A percentile compares a stretch with the other conserved stretches of the same genome.
Evolutionary conservation across 805 yeast species (phyloP).

Genomic region (Teunomyces aglyptinius): DNA sequence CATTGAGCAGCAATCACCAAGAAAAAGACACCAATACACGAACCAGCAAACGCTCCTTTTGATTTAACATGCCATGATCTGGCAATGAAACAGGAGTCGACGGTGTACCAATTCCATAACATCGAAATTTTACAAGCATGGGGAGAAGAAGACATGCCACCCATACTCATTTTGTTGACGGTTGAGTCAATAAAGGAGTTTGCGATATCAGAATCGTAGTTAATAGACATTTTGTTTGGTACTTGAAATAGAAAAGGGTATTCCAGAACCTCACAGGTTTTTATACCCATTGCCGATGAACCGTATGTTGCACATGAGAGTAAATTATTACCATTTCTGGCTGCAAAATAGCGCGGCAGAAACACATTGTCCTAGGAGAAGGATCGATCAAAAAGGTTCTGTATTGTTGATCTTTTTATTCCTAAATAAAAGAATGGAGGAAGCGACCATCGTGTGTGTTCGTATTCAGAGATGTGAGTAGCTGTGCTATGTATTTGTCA

Average conservation of each 20-base stretch:
- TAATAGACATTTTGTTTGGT: background rate
- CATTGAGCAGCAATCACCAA: slow-evolving; percentile 57
- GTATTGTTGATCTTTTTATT: too few species aligned
- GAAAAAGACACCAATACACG: slow-evolving; percentile 66
- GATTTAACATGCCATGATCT: slow-evolving; percentile 60
- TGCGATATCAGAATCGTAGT: background rate
- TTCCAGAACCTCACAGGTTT: background rate
- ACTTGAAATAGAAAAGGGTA: background rate
- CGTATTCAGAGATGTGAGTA: too few species aligned
- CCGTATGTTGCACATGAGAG: background rate
- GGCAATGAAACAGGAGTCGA: slow-evolving; percentile 64
- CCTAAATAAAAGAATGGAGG: too few species aligned
- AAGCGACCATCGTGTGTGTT: too few species aligned
- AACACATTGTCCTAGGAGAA: background rate
- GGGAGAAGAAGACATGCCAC: slow-evolving; percentile 5
- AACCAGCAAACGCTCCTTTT: slow-evolving; percentile 66
- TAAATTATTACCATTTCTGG: background rate
- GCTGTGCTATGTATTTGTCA: too few species aligned
- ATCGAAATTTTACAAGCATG: slow-evolving; percentile 41
- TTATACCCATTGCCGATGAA: background rate
- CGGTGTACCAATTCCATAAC: slow-evolving; percentile 75
- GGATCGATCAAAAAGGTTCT: too few species aligned
- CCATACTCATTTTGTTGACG: slow-evolving; percentile 7
- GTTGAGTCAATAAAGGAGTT: background rate
- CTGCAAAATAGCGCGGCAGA: background rate